Evolutionary conservation across 257 asterid genomes (phyloP).

Genomic region (Plantago elongata): DNA sequence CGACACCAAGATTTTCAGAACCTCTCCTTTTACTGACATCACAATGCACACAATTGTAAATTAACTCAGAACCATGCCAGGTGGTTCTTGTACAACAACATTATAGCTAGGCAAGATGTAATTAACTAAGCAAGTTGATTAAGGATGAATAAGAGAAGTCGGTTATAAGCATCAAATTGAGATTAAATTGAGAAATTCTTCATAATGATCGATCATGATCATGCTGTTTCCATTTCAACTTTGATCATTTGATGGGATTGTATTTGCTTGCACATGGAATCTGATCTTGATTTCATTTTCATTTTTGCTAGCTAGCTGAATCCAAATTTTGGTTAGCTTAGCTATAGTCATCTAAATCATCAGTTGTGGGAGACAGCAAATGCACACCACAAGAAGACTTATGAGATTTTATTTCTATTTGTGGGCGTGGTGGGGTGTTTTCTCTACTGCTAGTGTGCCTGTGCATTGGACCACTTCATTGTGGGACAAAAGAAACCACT

Average conservation of each 20-base stretch:
- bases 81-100: not conserved
- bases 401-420: too few relatives aligned
- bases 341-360: slow-evolving; percentile 9
- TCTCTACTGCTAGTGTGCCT: slow-evolving; percentile 30
- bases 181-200: too few relatives aligned
- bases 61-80: not conserved
- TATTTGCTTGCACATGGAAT: slow-evolving; percentile 4
- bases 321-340: too few relatives aligned
- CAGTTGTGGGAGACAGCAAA: slow-evolving; percentile 62
- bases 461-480: slow-evolving; percentile 45
- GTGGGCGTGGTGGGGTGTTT: not conserved
- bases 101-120: not conserved
- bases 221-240: not conserved
- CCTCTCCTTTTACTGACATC: too few relatives aligned
- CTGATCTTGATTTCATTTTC: not conserved
- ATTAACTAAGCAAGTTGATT: not conserved
- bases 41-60: too few relatives aligned
- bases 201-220: not conserved
- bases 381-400: slow-evolving; percentile 39
- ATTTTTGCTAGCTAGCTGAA: too few relatives aligned
- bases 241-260: not conserved
- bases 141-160: not conserved
- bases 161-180: not conserved
- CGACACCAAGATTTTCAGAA: too few relatives aligned
- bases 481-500: slow-evolving; percentile 38